These are phyloP conservation scores for Aspergillus tamarii DNA, from an alignment of 2,329 filamentous ascomycete genomes.

Conservation along the genomic window DNA sequence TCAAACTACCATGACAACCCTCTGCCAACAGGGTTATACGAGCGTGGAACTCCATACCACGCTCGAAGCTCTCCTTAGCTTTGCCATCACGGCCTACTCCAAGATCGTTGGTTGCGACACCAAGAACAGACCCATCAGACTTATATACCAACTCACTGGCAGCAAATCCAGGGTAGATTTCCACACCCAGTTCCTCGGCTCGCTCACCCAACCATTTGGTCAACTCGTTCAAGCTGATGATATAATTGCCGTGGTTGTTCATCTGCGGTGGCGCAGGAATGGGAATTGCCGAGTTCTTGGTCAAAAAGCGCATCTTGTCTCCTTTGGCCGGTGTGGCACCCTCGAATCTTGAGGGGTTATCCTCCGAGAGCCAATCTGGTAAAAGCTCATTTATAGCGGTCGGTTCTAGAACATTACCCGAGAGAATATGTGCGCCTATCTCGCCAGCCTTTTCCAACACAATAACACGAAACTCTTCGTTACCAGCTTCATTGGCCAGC, in stretches of 20 bases:
- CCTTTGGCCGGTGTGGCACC: conserved; percentile 79
- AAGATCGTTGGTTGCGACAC: conserved; percentile 94
- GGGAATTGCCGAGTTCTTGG: conserved; percentile 75
- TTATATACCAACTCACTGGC: conserved; percentile 90
- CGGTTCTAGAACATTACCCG: conserved; percentile 92
- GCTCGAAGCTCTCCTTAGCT: conserved; percentile 87
- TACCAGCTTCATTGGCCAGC: conserved; percentile 88
- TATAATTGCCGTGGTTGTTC: conserved; percentile 98
- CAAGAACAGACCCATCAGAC: conserved; percentile 82
- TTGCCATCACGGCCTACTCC: conserved; percentile 80
- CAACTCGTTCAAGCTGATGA: conserved; percentile 92
- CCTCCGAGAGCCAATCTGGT: conserved; percentile 88
- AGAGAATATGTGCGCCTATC: conserved; percentile 91
- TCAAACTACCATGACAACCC: conserved; percentile 93
- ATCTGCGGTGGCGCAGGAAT: conserved; percentile 93
- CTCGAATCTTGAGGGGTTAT: conserved; percentile 86
- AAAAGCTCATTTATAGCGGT: conserved; percentile 85
- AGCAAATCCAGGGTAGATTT: conserved; percentile 94
- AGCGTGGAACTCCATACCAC: conserved; percentile 98
- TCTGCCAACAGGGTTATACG: conserved; percentile 89
- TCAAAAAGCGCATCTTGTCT: conserved; percentile 94
- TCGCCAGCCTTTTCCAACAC: conserved; percentile 95
- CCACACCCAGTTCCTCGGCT: conserved; percentile 94
- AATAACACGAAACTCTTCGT: conserved; percentile 92
- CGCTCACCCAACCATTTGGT: conserved; percentile 94